Evolutionary conservation across 495 filamentous ascomycete species (phyloP), one percentile per base, ranked within the genome.

Genomic region (Aspergillus ostianus): DNA sequence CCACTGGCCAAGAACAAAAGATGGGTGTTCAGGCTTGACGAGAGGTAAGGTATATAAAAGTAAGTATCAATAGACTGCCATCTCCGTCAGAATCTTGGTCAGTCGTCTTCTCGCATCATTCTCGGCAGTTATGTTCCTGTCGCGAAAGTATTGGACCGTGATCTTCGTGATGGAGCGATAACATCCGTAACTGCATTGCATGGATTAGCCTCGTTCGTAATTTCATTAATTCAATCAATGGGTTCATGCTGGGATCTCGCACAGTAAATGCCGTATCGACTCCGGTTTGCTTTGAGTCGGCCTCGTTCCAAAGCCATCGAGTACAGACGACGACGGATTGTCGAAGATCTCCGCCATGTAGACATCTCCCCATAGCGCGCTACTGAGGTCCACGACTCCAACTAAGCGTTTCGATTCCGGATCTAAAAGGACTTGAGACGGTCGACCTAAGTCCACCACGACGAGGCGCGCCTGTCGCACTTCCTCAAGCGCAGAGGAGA

Each of bases 371-470:
- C 80, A 83, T 8, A 82, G 49, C 27, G 80, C 77, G 36, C 67
- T 72, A 18, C 79, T 72, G 23, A 80, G 76, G 53, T 79, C 79
- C 17, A 79, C 65, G 15, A 82, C 63, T 0, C 80, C 80, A 18
- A 75, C 73, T 10, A 83, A 23, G 53, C 73, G 68, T 45, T 73
- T 77, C 4, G 75, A 80, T 4, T 67, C 68, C 29, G 74, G 73
- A 56, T 88, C 78, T 20, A 90, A 62, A 21, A 89, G 64, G 3
- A 90, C 80, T 47, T 87, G 85, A 2, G 77, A 70, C 17, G 80
- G 76, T 17, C 79, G 78, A 23, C 79, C 78, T 47, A 87, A 74
- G 47, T 85, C 80, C 13, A 87, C 71, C 0, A 90, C 71, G 13
- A 86, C 77, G 4, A 90, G 73, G 19, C 79, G 75, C 26, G 87